Base-by-base conservation (phyloP, 116 monocot species). In the Zostera marina region DNA sequence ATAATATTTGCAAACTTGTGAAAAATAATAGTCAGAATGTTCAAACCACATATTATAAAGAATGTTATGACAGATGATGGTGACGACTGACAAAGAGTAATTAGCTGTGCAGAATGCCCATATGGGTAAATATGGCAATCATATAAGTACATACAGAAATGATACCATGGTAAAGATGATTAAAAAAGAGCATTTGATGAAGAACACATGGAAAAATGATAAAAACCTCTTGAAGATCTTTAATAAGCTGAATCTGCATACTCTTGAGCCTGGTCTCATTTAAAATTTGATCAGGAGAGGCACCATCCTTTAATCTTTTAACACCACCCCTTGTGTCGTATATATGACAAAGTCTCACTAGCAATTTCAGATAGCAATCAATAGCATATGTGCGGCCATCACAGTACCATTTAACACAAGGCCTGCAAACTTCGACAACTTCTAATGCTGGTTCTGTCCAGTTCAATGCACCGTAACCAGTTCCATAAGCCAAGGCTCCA, bases 301-400 rank as follows among this genome's bases (percentile, higher is more conserved):
- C 91, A 47, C 98, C 98, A 64, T 71, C 73, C 64, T 90, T 98
- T 23, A 98, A 69, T 11, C 71, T 90, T 71, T 98, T 98, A 11
- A 98, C 91, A 73, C 98, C 98, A 57, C 98, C 98, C 71, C 87
- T 90, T 7, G 98, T 98, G 66, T 98, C 98, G 73, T 98, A 98
- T 52, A 98, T 90, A 67, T 87, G 98, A 47, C 98, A 98, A 64
- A 98, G 91, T 66, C 98, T 83, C 9, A 98, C 98, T 19, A 98
- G 87, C 76, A 98, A 86, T 74, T 98, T 98, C 53, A 98, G 66
- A 61, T 98, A 98, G 58, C 98, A 98, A 64, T 98, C 98, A 58
- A 98, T 79, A 52, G 91, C 98, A 81, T 98, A 98, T 22, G 91
- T 90, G 20, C 98, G 63, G 11, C 91, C 98, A 76, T 87, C 81